Evolutionary conservation across 257 asterid genomes (phyloP).

Genomic region (Handroanthus guayacan): DNA sequence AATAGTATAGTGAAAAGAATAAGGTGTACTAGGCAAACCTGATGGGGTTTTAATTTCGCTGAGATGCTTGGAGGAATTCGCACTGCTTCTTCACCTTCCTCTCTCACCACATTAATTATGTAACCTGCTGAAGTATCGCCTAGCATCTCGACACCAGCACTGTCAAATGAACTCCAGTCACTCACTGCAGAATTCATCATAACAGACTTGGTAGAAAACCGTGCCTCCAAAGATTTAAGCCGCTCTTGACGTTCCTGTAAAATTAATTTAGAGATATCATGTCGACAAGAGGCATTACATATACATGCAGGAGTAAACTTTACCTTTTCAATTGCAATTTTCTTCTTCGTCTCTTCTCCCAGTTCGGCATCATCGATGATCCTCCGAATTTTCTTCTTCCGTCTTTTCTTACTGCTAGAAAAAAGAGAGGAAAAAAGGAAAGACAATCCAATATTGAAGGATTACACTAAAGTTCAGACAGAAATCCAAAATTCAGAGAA

Average conservation of each 20-base stretch:
- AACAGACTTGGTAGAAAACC: conserved; percentile 69
- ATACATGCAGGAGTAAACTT: conserved; percentile 31
- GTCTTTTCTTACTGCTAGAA: conserved; percentile 70
- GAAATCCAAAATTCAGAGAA: conserved; percentile 19
- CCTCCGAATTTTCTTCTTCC: conserved; percentile 89
- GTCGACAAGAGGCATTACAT: conserved; percentile 14
- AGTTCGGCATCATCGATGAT: conserved; percentile 94
- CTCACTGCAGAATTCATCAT: conserved; percentile 53
- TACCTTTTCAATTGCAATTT: conserved; percentile 98
- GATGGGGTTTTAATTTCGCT: conserved; percentile 80
- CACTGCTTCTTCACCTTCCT: conserved; percentile 94
- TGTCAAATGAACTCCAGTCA: conserved; percentile 56
- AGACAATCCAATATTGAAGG: conserved; percentile 18
- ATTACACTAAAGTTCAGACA: conserved; percentile 6
- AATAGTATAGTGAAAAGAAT: conserved; percentile 21
- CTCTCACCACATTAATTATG: conserved; percentile 91
- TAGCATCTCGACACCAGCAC: conserved; percentile 68
- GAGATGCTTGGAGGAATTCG: conserved; percentile 97
- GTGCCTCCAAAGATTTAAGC: conserved; percentile 90
- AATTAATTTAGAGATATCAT: conserved; percentile 21
- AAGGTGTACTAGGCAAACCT: conserved; percentile 58
- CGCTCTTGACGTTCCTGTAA: conserved; percentile 98
- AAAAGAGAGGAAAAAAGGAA: conserved; percentile 17
- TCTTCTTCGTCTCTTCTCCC: conserved; percentile 96
- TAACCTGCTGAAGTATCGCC: conserved; percentile 84